A percentile compares a stretch with the other conserved stretches of the same genome.
These are phyloP conservation scores for Raddia guianensis DNA, from an alignment of 176 grass and related monocot genomes.

Conservation along the genomic window DNA sequence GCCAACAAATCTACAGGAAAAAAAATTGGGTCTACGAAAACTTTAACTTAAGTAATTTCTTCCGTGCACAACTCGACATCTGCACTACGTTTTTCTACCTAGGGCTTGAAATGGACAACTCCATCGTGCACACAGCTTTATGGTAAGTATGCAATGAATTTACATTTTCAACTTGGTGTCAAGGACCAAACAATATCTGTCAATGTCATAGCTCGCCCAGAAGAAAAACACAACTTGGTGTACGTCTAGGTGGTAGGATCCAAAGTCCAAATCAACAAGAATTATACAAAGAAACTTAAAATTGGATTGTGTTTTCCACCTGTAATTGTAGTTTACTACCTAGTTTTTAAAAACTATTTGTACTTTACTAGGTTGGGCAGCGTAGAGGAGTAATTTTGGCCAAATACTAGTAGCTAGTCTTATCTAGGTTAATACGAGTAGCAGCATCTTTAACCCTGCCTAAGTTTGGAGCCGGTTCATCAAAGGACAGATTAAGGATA, in stretches of 20 bases:
- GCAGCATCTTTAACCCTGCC: neutral
- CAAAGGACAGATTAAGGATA: neutral
- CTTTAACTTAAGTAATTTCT: conserved; percentile 18
- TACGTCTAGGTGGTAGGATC: neutral
- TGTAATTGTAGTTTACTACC: neutral
- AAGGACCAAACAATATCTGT: neutral
- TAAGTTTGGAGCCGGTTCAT: conserved; percentile 21
- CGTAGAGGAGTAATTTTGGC: neutral
- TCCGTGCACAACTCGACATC: conserved; percentile 24
- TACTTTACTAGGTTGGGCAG: neutral
- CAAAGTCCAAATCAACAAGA: conserved; percentile 32
- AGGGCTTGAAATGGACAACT: conserved; percentile 7
- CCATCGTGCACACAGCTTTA: conserved; percentile 4
- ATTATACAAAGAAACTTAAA: neutral
- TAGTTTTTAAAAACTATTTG: neutral
- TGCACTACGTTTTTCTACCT: conserved; percentile 38
- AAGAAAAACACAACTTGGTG: neutral
- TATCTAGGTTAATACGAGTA: conserved; percentile 22
- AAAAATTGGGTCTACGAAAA: neutral
- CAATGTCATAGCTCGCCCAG: conserved; percentile 2
- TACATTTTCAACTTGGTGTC: conserved; percentile 31
- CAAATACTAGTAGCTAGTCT: neutral
- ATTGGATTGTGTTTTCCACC: neutral
- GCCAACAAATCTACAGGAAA: conserved; percentile 38
- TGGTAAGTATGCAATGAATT: neutral